Conservation (phyloP, 257 asterid genomes). For the Nicotiana tomentosiformis region DNA sequence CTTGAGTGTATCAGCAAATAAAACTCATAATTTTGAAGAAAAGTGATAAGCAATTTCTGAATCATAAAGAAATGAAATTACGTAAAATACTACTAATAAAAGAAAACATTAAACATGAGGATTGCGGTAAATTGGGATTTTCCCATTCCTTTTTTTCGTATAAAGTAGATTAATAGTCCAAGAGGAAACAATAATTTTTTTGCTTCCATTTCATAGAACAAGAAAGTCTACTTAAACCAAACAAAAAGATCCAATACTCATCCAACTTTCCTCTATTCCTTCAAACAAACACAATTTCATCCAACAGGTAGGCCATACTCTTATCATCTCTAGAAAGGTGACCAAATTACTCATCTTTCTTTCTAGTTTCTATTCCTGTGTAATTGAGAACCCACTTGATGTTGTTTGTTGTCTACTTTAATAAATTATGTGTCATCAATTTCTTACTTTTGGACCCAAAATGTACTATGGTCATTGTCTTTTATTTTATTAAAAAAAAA, state of each 20-base stretch:
- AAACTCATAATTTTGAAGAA: no score
- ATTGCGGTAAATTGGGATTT: background rate
- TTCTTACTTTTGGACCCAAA: constrained; percentile 4
- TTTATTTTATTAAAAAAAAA: background rate
- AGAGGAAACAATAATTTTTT: background rate
- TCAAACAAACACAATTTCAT: background rate
- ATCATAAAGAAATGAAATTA: no score
- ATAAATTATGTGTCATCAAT: background rate
- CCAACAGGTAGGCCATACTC: constrained; percentile 5
- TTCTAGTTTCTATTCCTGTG: constrained; percentile 5
- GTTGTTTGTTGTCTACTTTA: constrained; percentile 2
- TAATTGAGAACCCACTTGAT: constrained; percentile 6
- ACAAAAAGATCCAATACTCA: background rate
- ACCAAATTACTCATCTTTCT: background rate
- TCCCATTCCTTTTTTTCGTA: background rate
- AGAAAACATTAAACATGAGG: background rate
- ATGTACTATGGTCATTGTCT: background rate
- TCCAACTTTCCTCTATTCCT: background rate
- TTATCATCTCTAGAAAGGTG: background rate
- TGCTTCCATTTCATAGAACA: background rate
- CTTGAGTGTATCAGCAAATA: no score
- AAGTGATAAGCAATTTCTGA: no score
- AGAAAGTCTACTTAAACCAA: background rate
- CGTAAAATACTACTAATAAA: background rate
- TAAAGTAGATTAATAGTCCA: background rate